Conservation (phyloP, 1,284 basidiomycete genomes). For the Afroboletus lepidellus region DNA sequence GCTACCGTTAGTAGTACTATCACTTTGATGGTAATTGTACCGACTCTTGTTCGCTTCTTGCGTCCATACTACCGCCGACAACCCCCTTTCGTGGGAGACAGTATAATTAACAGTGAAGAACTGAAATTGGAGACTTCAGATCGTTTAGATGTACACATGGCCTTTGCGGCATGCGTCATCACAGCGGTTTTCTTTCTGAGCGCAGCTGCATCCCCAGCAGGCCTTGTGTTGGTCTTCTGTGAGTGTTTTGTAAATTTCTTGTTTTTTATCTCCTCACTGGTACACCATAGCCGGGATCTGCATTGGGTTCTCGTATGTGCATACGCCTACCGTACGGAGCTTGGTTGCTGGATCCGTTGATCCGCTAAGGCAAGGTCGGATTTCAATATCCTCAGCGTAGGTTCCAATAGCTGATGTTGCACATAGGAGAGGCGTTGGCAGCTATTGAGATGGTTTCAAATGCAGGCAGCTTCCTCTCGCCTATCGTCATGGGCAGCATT, state of each 20-base stretch:
- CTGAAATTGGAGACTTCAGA: constrained; percentile 24
- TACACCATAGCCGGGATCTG: constrained; percentile 14
- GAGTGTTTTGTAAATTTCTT: background rate
- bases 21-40: constrained; percentile 13
- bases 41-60: constrained; percentile 20
- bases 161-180: constrained; percentile 23
- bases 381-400: too few species aligned
- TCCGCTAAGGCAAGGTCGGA: constrained; percentile 34
- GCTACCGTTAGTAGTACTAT: constrained; percentile 12
- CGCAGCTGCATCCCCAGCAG: constrained; percentile 17
- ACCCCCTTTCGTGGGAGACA: background rate
- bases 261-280: background rate
- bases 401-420: background rate
- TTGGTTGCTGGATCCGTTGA: constrained; percentile 34
- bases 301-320: constrained; percentile 20
- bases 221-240: constrained; percentile 13
- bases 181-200: constrained; percentile 15
- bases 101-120: background rate
- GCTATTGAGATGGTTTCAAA: constrained; percentile 32
- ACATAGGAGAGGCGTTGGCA: constrained; percentile 33
- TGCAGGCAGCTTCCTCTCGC: constrained; percentile 26
- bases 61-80: constrained; percentile 19
- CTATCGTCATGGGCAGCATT: constrained; percentile 26
- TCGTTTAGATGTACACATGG: constrained; percentile 33
- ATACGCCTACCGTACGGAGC: constrained; percentile 27